Evolutionary conservation across 371 early-diverging fungal species (phyloP), one percentile per base, ranked within the genome.

Genomic region (Massospora cicadina): DNA sequence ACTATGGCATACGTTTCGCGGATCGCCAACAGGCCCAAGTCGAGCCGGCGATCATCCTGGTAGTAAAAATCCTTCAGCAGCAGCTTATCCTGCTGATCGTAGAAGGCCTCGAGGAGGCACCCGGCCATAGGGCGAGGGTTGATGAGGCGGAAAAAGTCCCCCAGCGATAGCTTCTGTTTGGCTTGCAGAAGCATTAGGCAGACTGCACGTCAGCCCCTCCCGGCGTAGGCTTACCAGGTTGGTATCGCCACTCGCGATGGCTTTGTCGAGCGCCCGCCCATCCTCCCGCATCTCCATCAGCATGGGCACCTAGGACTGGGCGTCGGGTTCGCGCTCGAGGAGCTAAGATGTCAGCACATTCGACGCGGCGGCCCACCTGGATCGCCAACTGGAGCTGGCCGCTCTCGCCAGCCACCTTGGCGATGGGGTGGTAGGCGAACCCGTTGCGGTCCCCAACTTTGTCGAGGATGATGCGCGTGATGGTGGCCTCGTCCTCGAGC

Each of bases 221-320:
- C 21, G n/a, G 25, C 55, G 21, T 32, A 2, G 10, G 66, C 61
- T 65, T 75, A 85, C 90, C 85, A 98, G 77, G 75, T 98, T 95
- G 0, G 93, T 87, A 63, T 98, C 94, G 0, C 93, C 93, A 68
- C 95, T 93, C 59, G 88, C 89, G 43, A 95, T 88, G 0, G 96
- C 93, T 60, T 93, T 93, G 17, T 80, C 73, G 64, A 98, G 77
- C 0, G 97, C 94, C 0, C 84, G 71, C 43, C 86, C 86, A 61
- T 95, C 91, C 68, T 91, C 84, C 65, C 88, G 77, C 94, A 98
- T 95, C 33, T 89, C 86, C 58, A 96, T 79, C 25, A 98, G 75
- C 55, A 96, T 70, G 21, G 95, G 97, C 0, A 98, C 95, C 69
- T 96, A 94, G 74, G 88, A 87, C 1, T 88, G 86, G 0, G 95